Evolutionary conservation across 148 eudicot species (phyloP), one percentile per base, ranked within the genome.

Genomic region (Chenopodium suecicum): DNA sequence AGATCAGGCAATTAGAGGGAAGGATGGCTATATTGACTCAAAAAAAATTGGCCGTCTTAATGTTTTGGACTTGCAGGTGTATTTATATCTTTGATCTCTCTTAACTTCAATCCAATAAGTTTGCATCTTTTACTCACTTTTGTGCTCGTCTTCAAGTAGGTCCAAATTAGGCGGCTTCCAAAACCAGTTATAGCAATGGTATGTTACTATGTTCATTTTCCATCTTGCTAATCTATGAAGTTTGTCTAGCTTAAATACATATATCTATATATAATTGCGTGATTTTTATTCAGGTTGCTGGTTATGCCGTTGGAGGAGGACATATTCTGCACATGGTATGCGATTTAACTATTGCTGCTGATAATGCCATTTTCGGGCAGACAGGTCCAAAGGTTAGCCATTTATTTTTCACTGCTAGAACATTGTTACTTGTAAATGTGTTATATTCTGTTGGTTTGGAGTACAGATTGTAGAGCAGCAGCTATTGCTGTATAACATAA

Each of bases 111-210:
- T 6, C 44, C 44, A 41, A 4, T 41, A 41, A 41, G 44, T 41
- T 41, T 41, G 62, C 62, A 56, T 56, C 62, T 56, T 17, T 7
- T 4, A 3, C 54, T 66, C 44, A 56, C 50, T 72, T 58, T 66
- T 0, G 20, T 17, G 0, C 14, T 73, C 32, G 23, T 56, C 81
- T 72, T 31, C 44, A 19, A 77, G 50, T 73, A 95, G 99, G 94
- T 91, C 81, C 99, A 95, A 78, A 95, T 95, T 72, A 90, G 99
- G 22, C 88, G 98, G 52, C 97, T 93, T 81, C 99, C 99, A 54
- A 95, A 95, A 86, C 99, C 99, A 71, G 99, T 95, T 60, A 92
- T 95, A 71, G 99, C 99, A 67, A 95, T 95, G 99, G 99, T 95
- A 92, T 70, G 34, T 29, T 20, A 98, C 98, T 95, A 92, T 70